Base-by-base conservation (phyloP, 2,329 filamentous ascomycete genomes). In the Davidsoniella eucalypti region DNA sequence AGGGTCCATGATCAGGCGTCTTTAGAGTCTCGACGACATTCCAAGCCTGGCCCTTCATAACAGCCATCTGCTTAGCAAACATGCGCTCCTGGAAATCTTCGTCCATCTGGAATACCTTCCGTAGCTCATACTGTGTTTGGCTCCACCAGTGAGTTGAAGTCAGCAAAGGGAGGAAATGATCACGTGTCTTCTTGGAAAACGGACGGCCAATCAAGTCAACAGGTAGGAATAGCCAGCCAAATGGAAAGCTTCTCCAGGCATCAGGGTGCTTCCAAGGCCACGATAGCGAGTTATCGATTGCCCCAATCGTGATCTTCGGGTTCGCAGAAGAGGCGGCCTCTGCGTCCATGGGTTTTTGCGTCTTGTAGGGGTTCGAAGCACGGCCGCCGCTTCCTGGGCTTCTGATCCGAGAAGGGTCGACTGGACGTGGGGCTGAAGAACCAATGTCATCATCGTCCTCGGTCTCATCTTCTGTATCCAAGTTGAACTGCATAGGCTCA, bases 211-310 rank as follows among this genome's bases (percentile, higher is more conserved):
- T 98, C 25, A 98, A 75, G 51, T 92, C 93, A 5, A 98, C 92
- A 0, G 92, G 92, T 4, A 98, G 71, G 67, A 98, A 98, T 1
- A 98, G 80, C 92, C 92, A 98, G 37, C 92, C 92, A 61, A 98
- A 98, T 0, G 92, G 92, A 63, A 95, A 98, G 66, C 87, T 92
- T 50, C 76, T 68, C 73, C 80, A 83, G 29, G 90, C 92, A 69
- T 98, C 90, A 0, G 90, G 90, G 59, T 96, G 90, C 64, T 96
- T 96, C 92, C 90, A 98, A 2, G 92, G 92, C 87, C 92, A 98
- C 1, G 92, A 96, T 56, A 98, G 66, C 56, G 87, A 95, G 65
- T 98, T 98, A 64, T 98, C 92, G 57, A 98, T 98, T 51, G 92
- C 92, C 44, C 92, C 92, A 50, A 98, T 73, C 3, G 76, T 77